Base-by-base conservation (phyloP, 345 rosid species). In the Arabidopsis arenosa region DNA sequence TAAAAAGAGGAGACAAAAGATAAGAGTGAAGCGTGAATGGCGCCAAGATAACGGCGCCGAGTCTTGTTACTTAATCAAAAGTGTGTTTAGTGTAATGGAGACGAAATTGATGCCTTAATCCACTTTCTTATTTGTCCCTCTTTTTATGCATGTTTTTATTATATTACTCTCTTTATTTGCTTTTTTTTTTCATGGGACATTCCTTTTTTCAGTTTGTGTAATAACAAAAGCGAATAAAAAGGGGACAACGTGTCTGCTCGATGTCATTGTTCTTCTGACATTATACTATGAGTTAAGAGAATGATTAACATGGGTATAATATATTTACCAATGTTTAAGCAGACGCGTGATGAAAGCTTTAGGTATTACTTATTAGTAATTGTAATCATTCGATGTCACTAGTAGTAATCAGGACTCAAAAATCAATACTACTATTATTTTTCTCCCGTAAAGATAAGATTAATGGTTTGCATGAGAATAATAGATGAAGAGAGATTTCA, bases 1-100 rank as follows among this genome's bases (percentile, higher is more conserved):
- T 18, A 11, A 52, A 45, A 44, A 45, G 57, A 45, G 18, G 13
- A 63, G 66, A 57, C 52, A 70, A 64, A 71, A 65, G 68, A 68
- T 2, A 18, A 32, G 37, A 65, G 36, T 14, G 53, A 56, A 70
- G 76, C 73, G 81, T 78, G 77, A 71, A 72, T 78, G 73, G 73
- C 77, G 80, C 76, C 68, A 77, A 77, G 76, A 48, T 64, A 71
- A 77, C 76, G 71, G 76, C 76, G 77, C 81, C 68, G 73, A 66
- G 81, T 72, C 81, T 59, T 78, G 53, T 41, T 10, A 66, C 73
- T 59, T 66, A 65, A 49, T 72, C 49, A 66, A 78, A 49, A 41
- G 13, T 51, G 37, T 66, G 60, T 30, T 66, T 58, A 49, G 68
- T 72, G 68, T 72, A 49, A 66, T 40, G 62, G 41, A 78, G 41